Evolutionary conservation across 352 stramenopile genomes (phyloP), one percentile per base, ranked within the genome.

Genomic region (Pythium phragmitis): DNA sequence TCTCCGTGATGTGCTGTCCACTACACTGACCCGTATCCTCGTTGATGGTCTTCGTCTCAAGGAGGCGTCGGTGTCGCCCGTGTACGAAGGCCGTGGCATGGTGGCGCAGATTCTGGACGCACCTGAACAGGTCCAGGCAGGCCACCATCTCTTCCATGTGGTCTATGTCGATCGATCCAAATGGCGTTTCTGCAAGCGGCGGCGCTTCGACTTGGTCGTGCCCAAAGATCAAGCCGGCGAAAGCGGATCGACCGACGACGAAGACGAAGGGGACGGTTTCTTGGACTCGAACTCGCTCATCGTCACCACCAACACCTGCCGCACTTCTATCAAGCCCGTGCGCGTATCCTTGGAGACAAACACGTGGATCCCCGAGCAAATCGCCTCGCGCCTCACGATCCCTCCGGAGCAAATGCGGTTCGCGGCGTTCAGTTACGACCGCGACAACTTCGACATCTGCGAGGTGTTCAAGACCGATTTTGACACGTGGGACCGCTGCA

Each of bases 11-110:
- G 57, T 89, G 28, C 74, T 81, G 16, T 77, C 88, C 61, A 90
- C 74, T 46, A 88, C 76, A 3, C 78, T 92, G 66, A 89, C 70
- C 14, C 80, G 68, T 12, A 77, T 94, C 16, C 64, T 94, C 9
- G 69, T 85, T 0, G 73, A 94, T 62, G 82, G 80, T 0, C 66
- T 80, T 45, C 80, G 75, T 49, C 68, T 94, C 1, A 70, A 80
- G 7, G 74, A 94, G 37, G 82, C 82, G 33, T 92, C 84, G 2
- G 70, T 75, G 26, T 72, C 88, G n/a, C 79, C 85, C 14, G 75
- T 89, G 13, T 94, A 94, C 56, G 85, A 94, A 79, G 80, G 80
- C 21, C 69, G 85, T 39, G 82, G 79, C 16, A 85, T 94, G 57
- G 82, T 90, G 17, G 85, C 74, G 16, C 75, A 94, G 59, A 65